Evolutionary conservation across 768 basidiomycete species (phyloP), one percentile per base, ranked within the genome.

Genomic region (Terana coerulea): DNA sequence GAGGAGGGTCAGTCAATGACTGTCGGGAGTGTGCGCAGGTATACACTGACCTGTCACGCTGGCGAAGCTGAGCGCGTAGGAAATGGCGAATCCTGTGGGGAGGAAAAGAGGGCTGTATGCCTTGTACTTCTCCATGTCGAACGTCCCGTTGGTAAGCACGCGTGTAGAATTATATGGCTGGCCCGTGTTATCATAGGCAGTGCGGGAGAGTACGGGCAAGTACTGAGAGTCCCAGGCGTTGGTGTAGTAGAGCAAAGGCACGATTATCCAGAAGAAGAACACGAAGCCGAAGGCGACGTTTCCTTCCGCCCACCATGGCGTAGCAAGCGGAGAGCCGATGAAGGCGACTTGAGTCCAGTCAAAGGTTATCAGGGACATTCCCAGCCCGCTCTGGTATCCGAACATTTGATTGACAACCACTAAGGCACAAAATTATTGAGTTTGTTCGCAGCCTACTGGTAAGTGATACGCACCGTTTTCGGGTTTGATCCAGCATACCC

Each of bases 231-330:
- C 82, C 71, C 81, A 88, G 28, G 75, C 75, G 58, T 89, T 88
- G 57, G 79, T 82, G 64, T 79, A 89, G 55, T 88, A 83, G 37
- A 89, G 65, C 22, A 79, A 59, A 1, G 87, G 86, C 2, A 79
- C 74, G 42, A 86, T 57, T 63, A 88, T 56, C 84, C 73, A 91
- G 69, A 84, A 86, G 68, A 90, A 79, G 67, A 84, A 74, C 5
- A 83, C 68, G 58, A 90, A 83, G 26, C 84, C 81, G 40, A 64
- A 69, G 3, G 75, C 66, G 48, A 88, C 72, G 64, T 90, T 89
- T 8, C 83, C 86, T 62, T 84, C 80, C 1, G 86, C 86, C 86
- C 86, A 89, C 86, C 86, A 91, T 1, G 89, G 89, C 5, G 85
- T 81, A 5, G 85, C 82, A 37, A 91, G 80, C 0, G 89, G 89